Evolutionary conservation across 1,284 basidiomycete genomes (phyloP), one percentile per base, ranked within the genome.

Genomic region (Tremellales sp.): DNA sequence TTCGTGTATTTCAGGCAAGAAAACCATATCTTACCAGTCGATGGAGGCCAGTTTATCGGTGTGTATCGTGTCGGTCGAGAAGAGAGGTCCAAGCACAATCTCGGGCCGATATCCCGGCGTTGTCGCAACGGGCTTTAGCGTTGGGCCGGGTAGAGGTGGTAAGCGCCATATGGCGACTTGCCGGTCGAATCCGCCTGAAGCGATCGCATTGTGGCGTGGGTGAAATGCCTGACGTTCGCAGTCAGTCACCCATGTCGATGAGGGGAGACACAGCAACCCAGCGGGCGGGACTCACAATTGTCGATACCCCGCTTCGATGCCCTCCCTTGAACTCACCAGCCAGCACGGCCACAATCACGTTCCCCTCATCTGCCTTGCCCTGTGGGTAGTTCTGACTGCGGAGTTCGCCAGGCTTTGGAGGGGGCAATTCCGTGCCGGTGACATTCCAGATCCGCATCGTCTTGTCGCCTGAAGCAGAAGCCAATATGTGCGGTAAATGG

Each of bases 391-490:
- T 63, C 29, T 57, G 35, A 24, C 50, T 59, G 1, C 37, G 48
- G 12, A 31, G 17, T n/a, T n/a, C n/a, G n/a, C n/a, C n/a, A n/a
- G n/a, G n/a, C 1, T 29, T 17, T 3, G 45, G 29, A 3, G 40
- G 49, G 3, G 40, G 40, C 2, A 45, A 36, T 5, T 61, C 58
- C 2, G 52, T 29, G 1, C 64, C 63, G 11, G 51, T 43, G 24
- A 65, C 56, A 45, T 71, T 68, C 63, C 63, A 64, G 13, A 73
- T 60, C 17, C 69, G 54, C 12, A 55, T 47, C 3, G 68, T 65
- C 17, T 56, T 53, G 52, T 73, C 70, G 2, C 46, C 49, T 1
- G 64, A 67, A n/a, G 53, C 57, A 0, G 67, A 62, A 3, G 64
- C 62, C 43, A 73, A 48, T 39, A 71, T 62, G 45, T 73, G 67